Conservation (phyloP, 306 rosid species). For the Urtica urens region DNA sequence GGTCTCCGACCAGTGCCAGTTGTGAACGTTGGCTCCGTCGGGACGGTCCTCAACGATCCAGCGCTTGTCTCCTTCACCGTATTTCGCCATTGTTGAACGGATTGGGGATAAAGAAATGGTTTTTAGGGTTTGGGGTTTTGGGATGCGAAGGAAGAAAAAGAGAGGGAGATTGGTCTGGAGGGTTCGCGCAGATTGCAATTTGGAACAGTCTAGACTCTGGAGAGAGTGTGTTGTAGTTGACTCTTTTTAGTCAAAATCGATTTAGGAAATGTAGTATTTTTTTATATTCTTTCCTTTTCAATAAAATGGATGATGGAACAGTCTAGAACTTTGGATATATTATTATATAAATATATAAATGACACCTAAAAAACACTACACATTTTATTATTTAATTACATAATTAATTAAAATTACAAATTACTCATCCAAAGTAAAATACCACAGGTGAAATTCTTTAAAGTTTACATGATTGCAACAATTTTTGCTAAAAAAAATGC, state of each 20-base stretch:
- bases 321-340: neutral
- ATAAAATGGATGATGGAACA: neutral
- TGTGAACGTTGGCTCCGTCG: slow-evolving; percentile 93
- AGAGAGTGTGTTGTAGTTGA: too few relatives aligned
- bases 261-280: neutral
- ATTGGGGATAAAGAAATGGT: neutral
- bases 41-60: slow-evolving; percentile 95
- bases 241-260: neutral
- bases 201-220: slow-evolving; percentile 20
- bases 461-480: too few relatives aligned
- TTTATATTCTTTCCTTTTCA: too few relatives aligned
- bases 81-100: slow-evolving; percentile 49
- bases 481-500: too few relatives aligned
- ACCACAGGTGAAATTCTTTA: too few relatives aligned
- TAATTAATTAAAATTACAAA: too few relatives aligned
- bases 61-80: slow-evolving; percentile 93
- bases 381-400: too few relatives aligned
- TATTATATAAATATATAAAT: too few relatives aligned
- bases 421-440: too few relatives aligned
- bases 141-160: neutral
- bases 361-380: too few relatives aligned
- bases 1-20: slow-evolving; percentile 99
- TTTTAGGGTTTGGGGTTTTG: neutral
- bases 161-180: slow-evolving; percentile 15
- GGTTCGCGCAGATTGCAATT: slow-evolving; percentile 10